These are phyloP conservation scores for Solanum neorickii DNA, from an alignment of 257 asterid species.

Conservation along the genomic window DNA sequence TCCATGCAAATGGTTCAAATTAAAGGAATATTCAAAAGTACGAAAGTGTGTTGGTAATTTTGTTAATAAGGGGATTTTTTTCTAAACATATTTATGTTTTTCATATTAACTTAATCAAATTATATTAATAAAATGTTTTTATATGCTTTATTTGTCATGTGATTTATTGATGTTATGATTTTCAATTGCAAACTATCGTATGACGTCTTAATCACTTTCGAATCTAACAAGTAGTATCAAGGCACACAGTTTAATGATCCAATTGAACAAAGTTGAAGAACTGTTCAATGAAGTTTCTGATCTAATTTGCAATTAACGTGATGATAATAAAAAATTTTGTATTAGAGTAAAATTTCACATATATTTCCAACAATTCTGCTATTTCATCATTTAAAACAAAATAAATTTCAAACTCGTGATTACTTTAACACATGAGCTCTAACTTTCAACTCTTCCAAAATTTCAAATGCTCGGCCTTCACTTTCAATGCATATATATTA, in stretches of 20 bases:
- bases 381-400: not conserved
- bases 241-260: no score
- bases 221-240: not conserved
- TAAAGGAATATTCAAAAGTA: not conserved
- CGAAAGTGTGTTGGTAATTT: not conserved
- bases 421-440: not conserved
- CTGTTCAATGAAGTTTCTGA: not conserved
- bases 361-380: not conserved
- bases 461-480: no score
- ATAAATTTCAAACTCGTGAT: not conserved
- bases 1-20: not conserved
- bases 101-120: no score
- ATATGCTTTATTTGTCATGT: not conserved
- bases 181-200: no score
- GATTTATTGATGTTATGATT: not conserved
- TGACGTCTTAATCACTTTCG: not conserved
- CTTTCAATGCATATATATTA: no score
- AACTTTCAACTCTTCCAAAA: not conserved
- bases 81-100: no score
- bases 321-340: no score
- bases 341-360: not conserved
- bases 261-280: not conserved
- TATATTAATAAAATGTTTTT: no score
- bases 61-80: not conserved
- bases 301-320: no score